These are phyloP conservation scores for Aspergillus sp. DNA, from an alignment of 2,329 filamentous ascomycete species.

Conservation along the genomic window DNA sequence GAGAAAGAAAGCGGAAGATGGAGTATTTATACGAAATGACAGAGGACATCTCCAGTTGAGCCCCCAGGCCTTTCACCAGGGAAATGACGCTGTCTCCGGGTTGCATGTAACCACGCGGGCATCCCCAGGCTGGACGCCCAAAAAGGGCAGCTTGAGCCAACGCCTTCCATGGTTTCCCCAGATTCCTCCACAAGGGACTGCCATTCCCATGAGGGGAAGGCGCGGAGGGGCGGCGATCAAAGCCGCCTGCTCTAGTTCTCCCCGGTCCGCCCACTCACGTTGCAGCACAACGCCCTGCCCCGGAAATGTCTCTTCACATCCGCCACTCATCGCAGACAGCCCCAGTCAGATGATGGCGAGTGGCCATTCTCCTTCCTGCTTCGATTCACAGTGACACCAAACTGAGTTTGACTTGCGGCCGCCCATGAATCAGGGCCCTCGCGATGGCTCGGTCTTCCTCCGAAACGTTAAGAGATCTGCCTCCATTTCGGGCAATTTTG, in stretches of 20 bases:
- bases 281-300: too few relatives aligned
- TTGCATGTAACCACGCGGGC: too few relatives aligned
- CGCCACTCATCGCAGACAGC: not conserved
- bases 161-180: constrained; percentile 6
- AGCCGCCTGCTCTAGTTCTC: not conserved
- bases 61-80: too few relatives aligned
- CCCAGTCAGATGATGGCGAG: not conserved
- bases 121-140: not conserved
- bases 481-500: constrained; percentile 9
- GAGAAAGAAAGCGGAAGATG: not conserved
- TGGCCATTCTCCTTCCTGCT: too few relatives aligned
- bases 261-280: not conserved
- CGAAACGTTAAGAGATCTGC: not conserved
- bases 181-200: constrained; percentile 2
- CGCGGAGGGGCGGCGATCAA: not conserved
- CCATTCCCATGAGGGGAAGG: not conserved
- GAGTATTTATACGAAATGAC: not conserved
- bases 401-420: too few relatives aligned
- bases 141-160: constrained; percentile 15
- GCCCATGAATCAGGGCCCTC: not conserved
- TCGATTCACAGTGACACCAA: too few relatives aligned
- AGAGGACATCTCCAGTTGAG: too few relatives aligned
- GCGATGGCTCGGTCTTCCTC: not conserved
- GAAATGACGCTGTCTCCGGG: too few relatives aligned
- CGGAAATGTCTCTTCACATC: not conserved